phyloP scores from a whole-genome alignment of 2,329 filamentous ascomycete genomes.

The Thielaviopsis populi region DNA sequence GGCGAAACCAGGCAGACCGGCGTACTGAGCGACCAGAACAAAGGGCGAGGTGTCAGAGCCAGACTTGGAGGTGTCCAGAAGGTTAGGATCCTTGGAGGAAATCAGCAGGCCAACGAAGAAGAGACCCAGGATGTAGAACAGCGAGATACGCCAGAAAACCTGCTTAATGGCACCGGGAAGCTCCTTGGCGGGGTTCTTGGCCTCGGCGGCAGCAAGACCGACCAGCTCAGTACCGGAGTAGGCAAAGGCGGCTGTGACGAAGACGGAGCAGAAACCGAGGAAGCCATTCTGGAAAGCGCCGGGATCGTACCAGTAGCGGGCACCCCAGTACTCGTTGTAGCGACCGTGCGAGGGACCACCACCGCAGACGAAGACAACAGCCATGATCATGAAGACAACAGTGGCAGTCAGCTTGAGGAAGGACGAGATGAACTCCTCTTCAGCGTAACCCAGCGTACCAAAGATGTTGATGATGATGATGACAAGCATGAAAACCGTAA shows the following conservation, averaged over 20 bases:
- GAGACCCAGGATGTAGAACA: constrained; percentile 37
- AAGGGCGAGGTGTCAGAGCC: constrained; percentile 32
- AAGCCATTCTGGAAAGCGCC: constrained; percentile 52
- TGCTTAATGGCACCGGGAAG: constrained; percentile 71
- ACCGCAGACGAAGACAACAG: constrained; percentile 40
- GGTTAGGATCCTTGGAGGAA: constrained; percentile 28
- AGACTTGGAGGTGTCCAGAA: constrained; percentile 27
- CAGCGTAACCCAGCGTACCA: constrained; percentile 37
- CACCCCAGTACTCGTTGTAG: constrained; percentile 31
- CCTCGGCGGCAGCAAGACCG: constrained; percentile 55
- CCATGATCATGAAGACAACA: constrained; percentile 47
- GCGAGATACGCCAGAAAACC: constrained; percentile 40
- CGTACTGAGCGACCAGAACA: constrained; percentile 35
- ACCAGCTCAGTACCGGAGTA: constrained; percentile 55
- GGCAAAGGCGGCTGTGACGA: constrained; percentile 55
- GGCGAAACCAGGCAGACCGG: constrained; percentile 33
- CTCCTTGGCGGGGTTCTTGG: constrained; percentile 49
- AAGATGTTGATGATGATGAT: constrained; percentile 40
- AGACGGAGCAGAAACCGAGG: constrained; percentile 52
- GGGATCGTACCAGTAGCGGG: constrained; percentile 30
- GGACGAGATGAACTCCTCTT: constrained; percentile 42
- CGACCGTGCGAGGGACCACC: constrained; percentile 35
- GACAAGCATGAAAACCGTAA: constrained; percentile 35
- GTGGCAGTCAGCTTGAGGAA: constrained; percentile 42
- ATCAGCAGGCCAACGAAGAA: constrained; percentile 34